These are phyloP conservation scores for Aurantiochytrium sp. DNA, from an alignment of 108 stramenopile species.

Conservation along the genomic window DNA sequence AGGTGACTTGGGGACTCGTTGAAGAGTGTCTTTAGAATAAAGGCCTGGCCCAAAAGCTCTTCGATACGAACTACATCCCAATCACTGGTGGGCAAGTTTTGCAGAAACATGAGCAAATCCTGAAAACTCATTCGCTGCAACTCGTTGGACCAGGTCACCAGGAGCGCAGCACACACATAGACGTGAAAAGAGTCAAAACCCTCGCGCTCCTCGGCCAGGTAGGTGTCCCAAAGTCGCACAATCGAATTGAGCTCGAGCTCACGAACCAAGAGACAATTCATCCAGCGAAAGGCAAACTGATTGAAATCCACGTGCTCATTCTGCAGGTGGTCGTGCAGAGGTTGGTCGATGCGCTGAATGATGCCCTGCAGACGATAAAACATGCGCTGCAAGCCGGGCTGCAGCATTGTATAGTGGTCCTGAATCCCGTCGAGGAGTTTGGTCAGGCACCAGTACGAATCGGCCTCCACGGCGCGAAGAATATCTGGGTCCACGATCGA, in stretches of 20 bases:
- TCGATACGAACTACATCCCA: slow-evolving; percentile 50
- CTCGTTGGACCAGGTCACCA: slow-evolving; percentile 78
- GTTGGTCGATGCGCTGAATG: slow-evolving; percentile 73
- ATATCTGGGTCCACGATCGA: slow-evolving; percentile 22
- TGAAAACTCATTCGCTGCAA: slow-evolving; percentile 80
- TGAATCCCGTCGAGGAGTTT: slow-evolving; percentile 88
- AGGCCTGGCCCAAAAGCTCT: slow-evolving; percentile 48
- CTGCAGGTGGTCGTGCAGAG: slow-evolving; percentile 6
- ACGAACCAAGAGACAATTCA: slow-evolving; percentile 91
- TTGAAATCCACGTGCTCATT: slow-evolving; percentile 58
- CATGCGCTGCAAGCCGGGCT: slow-evolving; percentile 96
- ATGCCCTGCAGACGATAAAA: slow-evolving; percentile 83
- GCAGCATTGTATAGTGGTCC: slow-evolving; percentile 93
- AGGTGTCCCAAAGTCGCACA: slow-evolving; percentile 86
- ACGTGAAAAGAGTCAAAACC: slow-evolving; percentile 96
- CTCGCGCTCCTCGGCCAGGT: slow-evolving; percentile 65
- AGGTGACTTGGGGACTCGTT: slow-evolving; percentile 18
- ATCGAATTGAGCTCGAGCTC: slow-evolving; percentile 74
- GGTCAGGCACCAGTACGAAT: slow-evolving; percentile 92
- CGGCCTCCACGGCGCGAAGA: slow-evolving; percentile 70
- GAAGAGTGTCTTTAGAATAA: slow-evolving; percentile 43
- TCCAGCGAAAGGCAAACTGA: slow-evolving; percentile 98
- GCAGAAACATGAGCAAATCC: slow-evolving; percentile 90
- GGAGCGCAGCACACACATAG: slow-evolving; percentile 91
- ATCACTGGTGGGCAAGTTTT: slow-evolving; percentile 43